Percentiles rank a stretch among this genome's conserved stretches.
Conservation (phyloP, 768 basidiomycete species). For the Sporobolomyces pararoseus region DNA sequence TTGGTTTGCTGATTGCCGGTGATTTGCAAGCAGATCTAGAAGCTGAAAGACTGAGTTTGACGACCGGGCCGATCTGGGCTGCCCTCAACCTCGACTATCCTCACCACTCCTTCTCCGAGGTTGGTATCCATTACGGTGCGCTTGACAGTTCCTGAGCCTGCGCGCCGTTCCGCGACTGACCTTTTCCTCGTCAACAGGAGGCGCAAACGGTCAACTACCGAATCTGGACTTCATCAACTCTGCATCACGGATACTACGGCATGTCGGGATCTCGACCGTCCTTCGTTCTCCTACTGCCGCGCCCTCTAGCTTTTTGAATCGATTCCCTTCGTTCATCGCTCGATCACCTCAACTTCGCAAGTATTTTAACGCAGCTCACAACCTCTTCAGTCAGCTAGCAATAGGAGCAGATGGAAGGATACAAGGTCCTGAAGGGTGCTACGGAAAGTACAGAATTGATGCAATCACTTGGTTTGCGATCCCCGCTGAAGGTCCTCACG, state of each 20-base stretch:
- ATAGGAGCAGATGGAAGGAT: slow-evolving; percentile 75
- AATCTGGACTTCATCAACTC: slow-evolving; percentile 94
- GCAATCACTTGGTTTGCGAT: slow-evolving; percentile 84
- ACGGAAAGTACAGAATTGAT: slow-evolving; percentile 92
- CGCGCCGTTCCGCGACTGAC: no score
- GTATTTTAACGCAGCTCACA: slow-evolving; percentile 57
- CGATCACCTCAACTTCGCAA: not conserved
- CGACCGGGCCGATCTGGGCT: slow-evolving; percentile 91
- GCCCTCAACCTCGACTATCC: slow-evolving; percentile 92
- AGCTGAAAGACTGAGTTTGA: slow-evolving; percentile 61
- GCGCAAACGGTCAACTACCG: slow-evolving; percentile 86
- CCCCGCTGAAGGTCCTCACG: slow-evolving; percentile 86
- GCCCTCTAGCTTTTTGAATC: not conserved
- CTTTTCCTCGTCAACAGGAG: slow-evolving; percentile 59
- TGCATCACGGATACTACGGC: slow-evolving; percentile 56
- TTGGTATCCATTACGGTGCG: slow-evolving; percentile 88
- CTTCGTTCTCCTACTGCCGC: slow-evolving; percentile 47
- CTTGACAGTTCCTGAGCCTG: not conserved
- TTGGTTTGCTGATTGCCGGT: no score
- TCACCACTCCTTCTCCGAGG: slow-evolving; percentile 90
- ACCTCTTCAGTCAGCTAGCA: slow-evolving; percentile 65
- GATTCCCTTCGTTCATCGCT: not conserved
- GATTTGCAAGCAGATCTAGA: slow-evolving; percentile 57
- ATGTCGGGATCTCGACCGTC: slow-evolving; percentile 70
- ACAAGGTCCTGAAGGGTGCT: slow-evolving; percentile 83